phyloP scores from a whole-genome alignment of 805 yeast species.

The Candida vaughaniae region DNA sequence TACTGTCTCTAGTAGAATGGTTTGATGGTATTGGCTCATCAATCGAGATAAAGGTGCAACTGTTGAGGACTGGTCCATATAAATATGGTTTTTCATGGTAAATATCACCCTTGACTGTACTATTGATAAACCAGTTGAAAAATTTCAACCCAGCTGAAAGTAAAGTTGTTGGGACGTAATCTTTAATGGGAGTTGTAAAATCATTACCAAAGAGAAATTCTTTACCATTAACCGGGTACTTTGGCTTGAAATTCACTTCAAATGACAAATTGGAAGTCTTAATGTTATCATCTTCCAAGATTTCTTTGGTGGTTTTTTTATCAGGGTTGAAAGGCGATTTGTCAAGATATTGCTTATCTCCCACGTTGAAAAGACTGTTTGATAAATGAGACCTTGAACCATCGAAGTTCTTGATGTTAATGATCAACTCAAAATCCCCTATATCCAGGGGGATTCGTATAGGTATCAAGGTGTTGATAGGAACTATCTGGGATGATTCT shows the following conservation, averaged over 20 bases:
- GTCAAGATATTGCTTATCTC: constrained; percentile 27
- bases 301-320: too few species aligned
- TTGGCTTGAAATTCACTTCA: constrained; percentile 43
- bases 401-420: constrained; percentile 48
- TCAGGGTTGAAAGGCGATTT: constrained; percentile 11
- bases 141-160: constrained; percentile 50
- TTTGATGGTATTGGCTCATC: constrained; percentile 15
- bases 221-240: constrained; percentile 44
- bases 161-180: constrained; percentile 53
- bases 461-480: constrained; percentile 44
- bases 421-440: constrained; percentile 37
- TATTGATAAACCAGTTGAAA: constrained; percentile 59
- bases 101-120: constrained; percentile 63
- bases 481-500: constrained; percentile 28
- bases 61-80: constrained; percentile 59
- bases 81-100: constrained; percentile 60
- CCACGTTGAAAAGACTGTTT: constrained; percentile 31
- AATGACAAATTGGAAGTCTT: constrained; percentile 25
- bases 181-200: constrained; percentile 56
- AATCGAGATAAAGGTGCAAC: constrained; percentile 49
- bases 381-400: constrained; percentile 39
- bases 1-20: constrained; percentile 8
- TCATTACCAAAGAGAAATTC: constrained; percentile 70
- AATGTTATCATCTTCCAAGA: not conserved
- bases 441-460: constrained; percentile 34